Percentiles rank a stretch among this genome's conserved stretches.
Evolutionary conservation across 352 stramenopile genomes (phyloP).

Genomic region (Phytopythium oedochilum): DNA sequence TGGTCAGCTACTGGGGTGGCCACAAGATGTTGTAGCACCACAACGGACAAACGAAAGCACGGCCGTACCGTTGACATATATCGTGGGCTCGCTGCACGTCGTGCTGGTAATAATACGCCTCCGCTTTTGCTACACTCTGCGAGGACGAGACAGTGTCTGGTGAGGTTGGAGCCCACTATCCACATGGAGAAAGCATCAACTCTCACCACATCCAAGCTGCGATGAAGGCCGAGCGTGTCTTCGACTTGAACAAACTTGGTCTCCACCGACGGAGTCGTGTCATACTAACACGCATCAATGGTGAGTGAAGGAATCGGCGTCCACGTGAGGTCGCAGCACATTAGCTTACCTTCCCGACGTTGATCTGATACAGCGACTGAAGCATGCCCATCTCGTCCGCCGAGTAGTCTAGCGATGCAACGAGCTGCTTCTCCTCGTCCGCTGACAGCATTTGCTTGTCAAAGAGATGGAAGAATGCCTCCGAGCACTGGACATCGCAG

Average conservation of each 20-base stretch:
- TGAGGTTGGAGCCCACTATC: background rate
- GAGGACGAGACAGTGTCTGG: background rate
- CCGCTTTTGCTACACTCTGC: constrained; percentile 70
- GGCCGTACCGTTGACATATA: constrained; percentile 65
- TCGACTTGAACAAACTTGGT: constrained; percentile 66
- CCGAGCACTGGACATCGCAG: constrained; percentile 80
- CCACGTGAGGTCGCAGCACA: no score
- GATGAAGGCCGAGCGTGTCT: constrained; percentile 38
- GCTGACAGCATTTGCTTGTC: constrained; percentile 84
- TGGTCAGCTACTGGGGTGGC: background rate
- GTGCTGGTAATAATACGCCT: constrained; percentile 85
- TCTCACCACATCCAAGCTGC: constrained; percentile 67
- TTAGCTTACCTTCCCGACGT: constrained; percentile 51
- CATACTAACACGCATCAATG: constrained; percentile 40
- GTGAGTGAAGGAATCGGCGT: background rate
- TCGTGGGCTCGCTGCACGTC: constrained; percentile 76
- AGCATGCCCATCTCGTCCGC: constrained; percentile 55
- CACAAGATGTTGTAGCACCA: background rate
- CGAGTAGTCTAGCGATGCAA: constrained; percentile 67
- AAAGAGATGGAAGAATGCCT: constrained; percentile 82
- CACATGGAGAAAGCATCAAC: background rate
- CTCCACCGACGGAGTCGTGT: constrained; percentile 36
- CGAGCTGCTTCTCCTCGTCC: constrained; percentile 58
- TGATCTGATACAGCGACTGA: constrained; percentile 54
- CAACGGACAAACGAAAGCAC: background rate